Base-by-base conservation (phyloP, 495 filamentous ascomycete genomes). In the Echria macrotheca region DNA sequence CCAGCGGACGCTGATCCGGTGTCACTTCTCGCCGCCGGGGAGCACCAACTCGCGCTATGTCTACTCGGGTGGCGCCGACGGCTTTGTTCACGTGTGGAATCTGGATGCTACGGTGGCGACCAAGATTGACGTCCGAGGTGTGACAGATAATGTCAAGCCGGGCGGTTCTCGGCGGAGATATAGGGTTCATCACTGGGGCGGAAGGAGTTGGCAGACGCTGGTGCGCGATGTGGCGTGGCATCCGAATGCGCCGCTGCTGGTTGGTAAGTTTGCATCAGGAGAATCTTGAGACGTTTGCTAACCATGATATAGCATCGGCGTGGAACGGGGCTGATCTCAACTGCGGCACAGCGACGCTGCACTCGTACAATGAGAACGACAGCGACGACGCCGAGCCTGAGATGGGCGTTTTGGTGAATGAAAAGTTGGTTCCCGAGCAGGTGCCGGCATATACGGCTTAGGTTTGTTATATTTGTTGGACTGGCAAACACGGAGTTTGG, bases 191-290 rank as follows among this genome's bases (percentile, higher is more conserved):
- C 59, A 58, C 28, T 58, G 61, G 21, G 62, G 64, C 12, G 65
- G 69, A 12, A 65, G 72, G 23, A 56, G 47, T 3, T 91, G 87
- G 85, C 76, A 76, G 60, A 91, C 90, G 1, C 85, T 90, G 52
- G 89, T 97, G 29, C 78, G 93, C 45, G 93, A 98, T 75, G 89
- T 86, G 19, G 89, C 85, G 55, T 98, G 93, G 93, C 93, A 97
- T 75, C 93, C 93, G 2, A 83, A 78, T 63, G 88, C 87, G 11
- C 90, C 91, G 2, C 74, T 96, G 18, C 71, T 98, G 60, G 94
- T 91, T 62, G 86, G 89, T 91, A 77, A 60, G 69, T 63, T 19
- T 23, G 19, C 6, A 4, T n/a, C n/a, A n/a, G n/a, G n/a, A n/a
- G n/a, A n/a, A n/a, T n/a, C n/a, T n/a, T n/a, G n/a, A n/a, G n/a